These are phyloP conservation scores for Botrytis porri DNA, from an alignment of 2,329 filamentous ascomycete genomes.

Conservation along the genomic window DNA sequence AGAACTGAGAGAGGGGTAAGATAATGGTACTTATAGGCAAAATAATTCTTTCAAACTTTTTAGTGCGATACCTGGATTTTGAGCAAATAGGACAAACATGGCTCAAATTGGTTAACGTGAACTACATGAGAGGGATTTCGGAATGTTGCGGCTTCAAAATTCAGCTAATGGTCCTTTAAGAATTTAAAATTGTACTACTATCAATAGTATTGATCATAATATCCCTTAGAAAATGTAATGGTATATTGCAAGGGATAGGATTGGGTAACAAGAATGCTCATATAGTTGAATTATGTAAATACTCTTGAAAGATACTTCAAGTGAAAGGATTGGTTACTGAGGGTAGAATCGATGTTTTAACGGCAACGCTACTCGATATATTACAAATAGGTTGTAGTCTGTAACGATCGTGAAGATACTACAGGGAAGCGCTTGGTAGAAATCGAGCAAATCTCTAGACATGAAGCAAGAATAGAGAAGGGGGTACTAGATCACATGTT, in stretches of 20 bases:
- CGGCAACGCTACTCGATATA: too few species aligned
- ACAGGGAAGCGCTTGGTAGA: too few species aligned
- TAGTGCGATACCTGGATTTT: background rate
- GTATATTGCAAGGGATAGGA: background rate
- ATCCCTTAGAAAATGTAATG: background rate
- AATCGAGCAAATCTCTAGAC: background rate
- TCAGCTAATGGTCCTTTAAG: background rate
- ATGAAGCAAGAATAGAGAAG: background rate
- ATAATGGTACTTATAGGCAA: background rate
- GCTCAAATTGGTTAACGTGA: background rate
- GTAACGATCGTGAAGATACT: background rate
- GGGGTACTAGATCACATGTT: background rate
- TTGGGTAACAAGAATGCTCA: background rate
- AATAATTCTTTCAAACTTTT: background rate
- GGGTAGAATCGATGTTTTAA: background rate
- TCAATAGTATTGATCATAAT: background rate
- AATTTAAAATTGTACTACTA: background rate
- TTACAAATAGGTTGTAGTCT: background rate
- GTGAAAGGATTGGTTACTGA: background rate
- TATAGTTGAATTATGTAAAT: accelerated
- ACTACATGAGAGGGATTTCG: background rate
- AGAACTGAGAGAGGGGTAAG: too few species aligned
- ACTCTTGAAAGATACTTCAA: background rate
- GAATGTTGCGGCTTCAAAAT: background rate
- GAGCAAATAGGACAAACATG: background rate